These are phyloP conservation scores for Penicillium silybi DNA, from an alignment of 495 filamentous ascomycete species.

Conservation along the genomic window DNA sequence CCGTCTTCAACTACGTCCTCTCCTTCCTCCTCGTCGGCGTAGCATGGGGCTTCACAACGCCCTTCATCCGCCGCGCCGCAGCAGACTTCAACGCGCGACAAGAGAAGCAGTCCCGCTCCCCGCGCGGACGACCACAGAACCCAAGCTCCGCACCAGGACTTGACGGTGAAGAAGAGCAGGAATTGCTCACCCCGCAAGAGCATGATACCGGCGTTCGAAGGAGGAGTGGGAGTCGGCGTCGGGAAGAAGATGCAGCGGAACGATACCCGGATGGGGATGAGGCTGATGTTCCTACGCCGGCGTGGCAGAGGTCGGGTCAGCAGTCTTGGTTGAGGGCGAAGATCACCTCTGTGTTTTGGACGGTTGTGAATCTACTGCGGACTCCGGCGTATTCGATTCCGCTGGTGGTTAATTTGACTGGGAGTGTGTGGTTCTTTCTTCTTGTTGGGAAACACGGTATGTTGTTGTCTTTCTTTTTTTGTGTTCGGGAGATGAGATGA, in stretches of 20 bases:
- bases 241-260: not conserved
- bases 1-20: constrained; percentile 72
- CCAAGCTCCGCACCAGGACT: not conserved
- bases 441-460: constrained; percentile 87
- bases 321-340: constrained; percentile 51
- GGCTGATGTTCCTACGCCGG: constrained; percentile 22
- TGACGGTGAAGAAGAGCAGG: constrained; percentile 17
- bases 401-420: constrained; percentile 84
- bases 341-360: constrained; percentile 58
- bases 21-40: constrained; percentile 89
- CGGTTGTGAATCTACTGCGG: constrained; percentile 69
- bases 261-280: constrained; percentile 11
- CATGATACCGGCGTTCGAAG: constrained; percentile 11
- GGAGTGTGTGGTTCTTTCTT: constrained; percentile 96
- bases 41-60: constrained; percentile 71
- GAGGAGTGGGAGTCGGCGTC: constrained; percentile 13
- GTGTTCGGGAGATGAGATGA: not conserved
- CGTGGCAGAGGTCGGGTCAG: constrained; percentile 19
- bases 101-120: constrained; percentile 20
- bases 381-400: constrained; percentile 84
- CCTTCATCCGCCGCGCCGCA: constrained; percentile 57
- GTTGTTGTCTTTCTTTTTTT: constrained; percentile 27
- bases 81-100: constrained; percentile 54
- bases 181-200: constrained; percentile 14
- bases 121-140: constrained; percentile 11